Evolutionary conservation across 352 stramenopile genomes (phyloP), one percentile per base, ranked within the genome.

Genomic region (Globisporangium middletonii): DNA sequence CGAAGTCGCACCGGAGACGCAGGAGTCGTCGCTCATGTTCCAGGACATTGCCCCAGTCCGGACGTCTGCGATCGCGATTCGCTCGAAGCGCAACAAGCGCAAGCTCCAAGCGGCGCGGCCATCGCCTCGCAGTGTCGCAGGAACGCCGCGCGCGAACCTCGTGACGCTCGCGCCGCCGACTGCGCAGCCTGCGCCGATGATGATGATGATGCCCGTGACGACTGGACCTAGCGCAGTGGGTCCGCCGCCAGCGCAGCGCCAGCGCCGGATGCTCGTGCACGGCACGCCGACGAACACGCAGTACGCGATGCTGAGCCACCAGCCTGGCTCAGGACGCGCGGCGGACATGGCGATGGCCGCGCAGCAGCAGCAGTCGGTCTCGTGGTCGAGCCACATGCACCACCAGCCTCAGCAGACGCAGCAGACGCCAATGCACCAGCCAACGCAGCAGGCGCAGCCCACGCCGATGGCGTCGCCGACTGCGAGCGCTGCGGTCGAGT

Each of bases 81-180:
- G 92, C 37, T 98, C 89, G 18, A 99, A 99, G 77, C 88, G 94
- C 19, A 98, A 97, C 68, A 97, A 97, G 67, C 70, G 89, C 41
- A 93, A 89, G 50, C 68, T 92, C n/a, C 67, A 70, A 0, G 55
- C 59, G 28, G 72, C 70, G 37, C 63, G 72, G 23, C 65, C 70
- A 44, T 81, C 72, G 1, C 72, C 72, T 4, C 63, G 68, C 18
- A 82, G 69, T 26, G 68, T 84, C 30, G 58, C 65, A 0, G 65
- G 65, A 1, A 79, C 68, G 15, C 69, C 69, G 26, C 65, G 68
- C 12, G 67, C 66, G 30, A 75, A 70, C 53, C 63, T 79, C 46
- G 64, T 65, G 49, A 66, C 72, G 62, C 67, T 71, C 46, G 53
- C 27, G 46, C 60, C 52, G n/a, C 64, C 50, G 18, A 43, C 43